Percentiles rank a stretch among this genome's conserved stretches.
These are phyloP conservation scores for Euphorbia celastroides DNA, from an alignment of 441 rosid genomes.

Conservation along the genomic window DNA sequence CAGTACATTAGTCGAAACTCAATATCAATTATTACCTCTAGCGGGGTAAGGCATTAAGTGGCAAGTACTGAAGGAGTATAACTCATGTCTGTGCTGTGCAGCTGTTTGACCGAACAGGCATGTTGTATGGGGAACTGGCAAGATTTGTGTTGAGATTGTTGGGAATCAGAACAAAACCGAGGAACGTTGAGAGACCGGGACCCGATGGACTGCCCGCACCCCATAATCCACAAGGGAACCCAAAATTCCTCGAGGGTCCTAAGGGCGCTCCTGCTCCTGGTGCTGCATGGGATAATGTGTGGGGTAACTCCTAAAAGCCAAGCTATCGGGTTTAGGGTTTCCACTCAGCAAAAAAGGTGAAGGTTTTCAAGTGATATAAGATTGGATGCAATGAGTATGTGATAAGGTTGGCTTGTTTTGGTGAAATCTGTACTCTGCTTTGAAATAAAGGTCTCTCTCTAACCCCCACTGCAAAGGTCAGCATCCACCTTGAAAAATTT, in stretches of 20 bases:
- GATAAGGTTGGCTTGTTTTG: background rate
- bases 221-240: conserved; percentile 50
- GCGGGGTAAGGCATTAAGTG: background rate
- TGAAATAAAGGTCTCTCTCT: conserved; percentile 8
- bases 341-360: background rate
- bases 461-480: background rate
- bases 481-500: conserved; percentile 2
- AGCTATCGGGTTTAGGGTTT: background rate
- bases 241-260: conserved; percentile 69
- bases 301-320: conserved; percentile 48
- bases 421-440: background rate
- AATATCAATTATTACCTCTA: background rate
- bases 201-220: conserved; percentile 55
- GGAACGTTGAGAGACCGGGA: conserved; percentile 57
- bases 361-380: background rate
- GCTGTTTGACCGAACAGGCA: conserved; percentile 86
- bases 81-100: conserved; percentile 27
- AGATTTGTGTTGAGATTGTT: conserved; percentile 82
- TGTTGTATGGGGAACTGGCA: conserved; percentile 90
- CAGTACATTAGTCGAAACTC: background rate
- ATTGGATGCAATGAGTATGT: conserved; percentile 8
- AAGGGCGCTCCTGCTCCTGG: conserved; percentile 68
- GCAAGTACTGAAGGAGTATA: background rate
- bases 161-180: conserved; percentile 68
- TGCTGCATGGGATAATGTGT: conserved; percentile 83